Conservation (phyloP, 768 basidiomycete species). For the Leccinellum rugosiceps region DNA sequence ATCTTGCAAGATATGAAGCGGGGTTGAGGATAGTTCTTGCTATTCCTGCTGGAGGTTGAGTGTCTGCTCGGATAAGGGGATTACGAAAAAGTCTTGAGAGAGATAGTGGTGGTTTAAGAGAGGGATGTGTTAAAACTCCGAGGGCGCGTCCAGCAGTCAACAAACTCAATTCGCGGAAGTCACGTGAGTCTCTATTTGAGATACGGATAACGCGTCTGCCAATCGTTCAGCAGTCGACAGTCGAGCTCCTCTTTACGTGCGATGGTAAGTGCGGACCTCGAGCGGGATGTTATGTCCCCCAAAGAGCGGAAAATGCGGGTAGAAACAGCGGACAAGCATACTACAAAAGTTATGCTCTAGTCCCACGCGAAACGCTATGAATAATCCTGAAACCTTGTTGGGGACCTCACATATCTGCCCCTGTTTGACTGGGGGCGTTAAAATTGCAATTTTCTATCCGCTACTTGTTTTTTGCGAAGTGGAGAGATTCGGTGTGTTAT, state of each 20-base stretch:
- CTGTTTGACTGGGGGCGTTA: slow-evolving; percentile 16
- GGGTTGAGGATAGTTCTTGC: slow-evolving; percentile 14
- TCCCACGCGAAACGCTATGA: slow-evolving; percentile 14
- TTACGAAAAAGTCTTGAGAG: slow-evolving; percentile 23
- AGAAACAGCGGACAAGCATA: neutral
- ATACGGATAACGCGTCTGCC: slow-evolving; percentile 23
- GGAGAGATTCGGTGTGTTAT: slow-evolving; percentile 30
- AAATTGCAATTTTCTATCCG: slow-evolving; percentile 28
- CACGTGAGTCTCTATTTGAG: slow-evolving; percentile 35
- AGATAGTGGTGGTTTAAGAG: slow-evolving; percentile 50
- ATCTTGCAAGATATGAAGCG: slow-evolving; percentile 23
- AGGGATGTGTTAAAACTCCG: slow-evolving; percentile 41
- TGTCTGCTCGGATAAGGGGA: slow-evolving; percentile 14
- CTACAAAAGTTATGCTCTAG: slow-evolving; percentile 17
- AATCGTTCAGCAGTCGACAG: slow-evolving; percentile 7
- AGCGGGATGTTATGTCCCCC: slow-evolving; percentile 10
- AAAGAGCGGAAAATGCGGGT: slow-evolving; percentile 19
- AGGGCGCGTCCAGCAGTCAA: slow-evolving; percentile 39
- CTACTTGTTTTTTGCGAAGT: slow-evolving; percentile 26
- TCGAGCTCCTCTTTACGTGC: neutral
- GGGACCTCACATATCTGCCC: slow-evolving; percentile 14
- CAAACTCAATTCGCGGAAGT: slow-evolving; percentile 39
- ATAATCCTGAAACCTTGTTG: slow-evolving; percentile 15
- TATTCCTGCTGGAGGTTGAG: slow-evolving; percentile 11
- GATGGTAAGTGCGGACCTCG: neutral